These are phyloP conservation scores for Pichia nanzhaoensis DNA, from an alignment of 805 yeast genomes.

Conservation along the genomic window DNA sequence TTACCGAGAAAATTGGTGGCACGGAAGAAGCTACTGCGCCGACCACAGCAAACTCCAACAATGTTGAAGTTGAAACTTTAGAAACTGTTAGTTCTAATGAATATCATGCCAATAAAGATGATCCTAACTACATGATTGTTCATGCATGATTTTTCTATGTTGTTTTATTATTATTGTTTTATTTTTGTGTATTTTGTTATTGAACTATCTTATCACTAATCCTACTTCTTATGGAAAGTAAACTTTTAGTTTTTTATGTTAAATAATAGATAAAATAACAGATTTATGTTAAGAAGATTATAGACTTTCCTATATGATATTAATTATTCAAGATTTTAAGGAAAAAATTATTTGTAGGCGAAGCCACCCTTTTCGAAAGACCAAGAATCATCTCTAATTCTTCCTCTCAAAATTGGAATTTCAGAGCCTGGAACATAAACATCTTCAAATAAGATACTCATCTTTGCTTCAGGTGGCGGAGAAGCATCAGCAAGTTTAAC, in stretches of 20 bases:
- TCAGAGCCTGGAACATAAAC: slow-evolving; percentile 94
- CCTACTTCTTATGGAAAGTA: too few relatives aligned
- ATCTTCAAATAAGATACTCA: slow-evolving; percentile 92
- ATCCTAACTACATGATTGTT: slow-evolving; percentile 42
- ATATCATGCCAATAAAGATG: slow-evolving; percentile 36
- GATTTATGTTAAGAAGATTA: too few relatives aligned
- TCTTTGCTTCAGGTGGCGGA: slow-evolving; percentile 92
- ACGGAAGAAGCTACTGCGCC: slow-evolving; percentile 4
- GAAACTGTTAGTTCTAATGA: slow-evolving; percentile 46
- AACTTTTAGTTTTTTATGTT: too few relatives aligned
- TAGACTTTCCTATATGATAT: too few relatives aligned
- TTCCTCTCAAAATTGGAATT: slow-evolving; percentile 88
- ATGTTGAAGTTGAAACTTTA: slow-evolving; percentile 33
- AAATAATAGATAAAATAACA: too few relatives aligned
- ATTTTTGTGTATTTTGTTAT: neutral
- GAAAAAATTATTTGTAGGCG: slow-evolving; percentile 29
- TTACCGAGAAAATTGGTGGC: slow-evolving; percentile 26
- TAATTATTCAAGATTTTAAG: too few relatives aligned
- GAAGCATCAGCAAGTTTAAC: slow-evolving; percentile 89
- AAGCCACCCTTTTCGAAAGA: slow-evolving; percentile 34
- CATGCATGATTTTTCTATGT: slow-evolving; percentile 11
- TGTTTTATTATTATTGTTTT: neutral
- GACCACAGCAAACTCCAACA: slow-evolving; percentile 16
- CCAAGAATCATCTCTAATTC: slow-evolving; percentile 95
- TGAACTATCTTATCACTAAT: too few relatives aligned